Percentiles rank a stretch among this genome's conserved stretches.
These are phyloP conservation scores for Monosporascus sp. DNA, from an alignment of 2,329 filamentous ascomycete species.

Conservation along the genomic window DNA sequence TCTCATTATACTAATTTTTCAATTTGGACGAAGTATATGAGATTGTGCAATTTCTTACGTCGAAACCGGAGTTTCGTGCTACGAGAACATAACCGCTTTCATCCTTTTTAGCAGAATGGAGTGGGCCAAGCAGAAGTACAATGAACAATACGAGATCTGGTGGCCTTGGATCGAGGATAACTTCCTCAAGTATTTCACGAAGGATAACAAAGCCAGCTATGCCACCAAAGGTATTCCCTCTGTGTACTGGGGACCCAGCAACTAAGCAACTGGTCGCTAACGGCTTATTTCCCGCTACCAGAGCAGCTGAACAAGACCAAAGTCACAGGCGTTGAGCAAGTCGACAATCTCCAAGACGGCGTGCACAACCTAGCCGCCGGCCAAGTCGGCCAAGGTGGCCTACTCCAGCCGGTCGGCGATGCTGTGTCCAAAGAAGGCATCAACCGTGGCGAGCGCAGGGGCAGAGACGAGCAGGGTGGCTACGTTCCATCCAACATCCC, in stretches of 20 bases:
- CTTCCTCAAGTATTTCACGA: slow-evolving; percentile 68
- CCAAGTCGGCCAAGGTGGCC: slow-evolving; percentile 64
- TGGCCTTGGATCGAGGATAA: slow-evolving; percentile 72
- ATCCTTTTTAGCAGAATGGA: slow-evolving; percentile 33
- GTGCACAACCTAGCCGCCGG: slow-evolving; percentile 57
- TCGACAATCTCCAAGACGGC: slow-evolving; percentile 65
- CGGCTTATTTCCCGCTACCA: slow-evolving; percentile 24
- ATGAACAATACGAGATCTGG: slow-evolving; percentile 69
- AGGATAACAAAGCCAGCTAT: slow-evolving; percentile 73
- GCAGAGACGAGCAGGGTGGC: slow-evolving; percentile 56
- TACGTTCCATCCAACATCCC: slow-evolving; percentile 31
- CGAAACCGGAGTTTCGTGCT: no score
- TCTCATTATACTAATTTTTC: no score
- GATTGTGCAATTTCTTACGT: no score
- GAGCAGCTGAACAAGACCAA: slow-evolving; percentile 66
- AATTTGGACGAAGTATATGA: no score
- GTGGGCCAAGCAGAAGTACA: slow-evolving; percentile 60
- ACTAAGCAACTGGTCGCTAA: neutral
- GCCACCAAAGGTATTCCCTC: slow-evolving; percentile 55
- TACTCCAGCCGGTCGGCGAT: slow-evolving; percentile 61
- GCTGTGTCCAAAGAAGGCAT: slow-evolving; percentile 58
- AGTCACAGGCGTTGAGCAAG: slow-evolving; percentile 60
- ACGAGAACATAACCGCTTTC: no score
- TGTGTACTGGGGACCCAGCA: neutral
- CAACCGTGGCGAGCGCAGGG: slow-evolving; percentile 59